Conservation (phyloP, 352 stramenopile genomes). For the Globisporangium middletonii region DNA sequence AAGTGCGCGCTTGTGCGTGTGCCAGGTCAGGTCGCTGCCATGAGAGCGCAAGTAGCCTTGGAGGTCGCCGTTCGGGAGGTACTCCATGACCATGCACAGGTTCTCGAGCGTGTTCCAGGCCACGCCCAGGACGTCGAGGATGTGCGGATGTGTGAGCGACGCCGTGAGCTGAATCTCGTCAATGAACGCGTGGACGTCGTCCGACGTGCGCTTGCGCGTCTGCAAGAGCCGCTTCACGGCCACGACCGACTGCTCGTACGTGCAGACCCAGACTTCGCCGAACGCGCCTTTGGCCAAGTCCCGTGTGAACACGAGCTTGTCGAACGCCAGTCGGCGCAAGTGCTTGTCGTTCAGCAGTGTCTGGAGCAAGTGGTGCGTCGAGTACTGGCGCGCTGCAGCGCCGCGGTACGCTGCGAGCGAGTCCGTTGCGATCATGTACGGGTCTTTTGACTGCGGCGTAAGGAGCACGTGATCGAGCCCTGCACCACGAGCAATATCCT, state of each 20-base stretch:
- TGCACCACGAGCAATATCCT: no score
- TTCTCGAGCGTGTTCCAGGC: slow-evolving; percentile 50
- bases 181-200: slow-evolving; percentile 29
- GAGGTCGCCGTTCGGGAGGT: slow-evolving; percentile 38
- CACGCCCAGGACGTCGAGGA: slow-evolving; percentile 44
- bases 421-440: slow-evolving; percentile 13
- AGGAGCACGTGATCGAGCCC: slow-evolving; percentile 8
- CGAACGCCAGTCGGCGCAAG: slow-evolving; percentile 29
- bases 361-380: slow-evolving; percentile 9
- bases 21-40: slow-evolving; percentile 5
- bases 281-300: slow-evolving; percentile 38
- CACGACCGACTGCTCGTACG: slow-evolving; percentile 28
- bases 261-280: slow-evolving; percentile 49
- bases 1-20: slow-evolving; percentile 32
- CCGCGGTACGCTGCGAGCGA: slow-evolving; percentile 12
- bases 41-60: slow-evolving; percentile 29
- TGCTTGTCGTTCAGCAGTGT: slow-evolving; percentile 29
- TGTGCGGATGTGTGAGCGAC: slow-evolving; percentile 36
- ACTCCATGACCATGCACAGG: slow-evolving; percentile 47
- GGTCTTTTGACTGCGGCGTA: slow-evolving; percentile 8
- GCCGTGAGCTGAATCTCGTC: slow-evolving; percentile 40
- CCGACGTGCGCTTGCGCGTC: slow-evolving; percentile 20
- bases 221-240: slow-evolving; percentile 48
- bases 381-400: slow-evolving; percentile 3
- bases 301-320: slow-evolving; percentile 32